These are phyloP conservation scores for Yamagishiella unicocca DNA, from an alignment of 139 green algal genomes.

Conservation along the genomic window DNA sequence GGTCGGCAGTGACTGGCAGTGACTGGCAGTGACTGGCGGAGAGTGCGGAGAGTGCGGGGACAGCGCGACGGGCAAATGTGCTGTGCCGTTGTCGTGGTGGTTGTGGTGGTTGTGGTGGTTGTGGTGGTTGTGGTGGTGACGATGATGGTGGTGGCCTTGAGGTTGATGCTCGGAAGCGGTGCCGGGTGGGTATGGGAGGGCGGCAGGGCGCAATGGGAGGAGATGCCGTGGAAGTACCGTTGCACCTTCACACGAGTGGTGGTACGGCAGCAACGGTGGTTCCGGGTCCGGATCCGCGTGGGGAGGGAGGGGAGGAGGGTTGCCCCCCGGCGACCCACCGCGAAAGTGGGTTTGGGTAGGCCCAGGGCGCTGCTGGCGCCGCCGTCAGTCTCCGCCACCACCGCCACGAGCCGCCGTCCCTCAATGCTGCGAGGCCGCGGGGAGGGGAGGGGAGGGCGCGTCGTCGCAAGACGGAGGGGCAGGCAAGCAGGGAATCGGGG, in stretches of 20 bases:
- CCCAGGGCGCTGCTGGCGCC: not conserved
- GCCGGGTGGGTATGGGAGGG: no score
- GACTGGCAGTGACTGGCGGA: no score
- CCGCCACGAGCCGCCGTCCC: not conserved
- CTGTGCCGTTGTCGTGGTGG: no score
- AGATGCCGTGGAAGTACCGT: no score
- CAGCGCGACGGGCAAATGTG: no score
- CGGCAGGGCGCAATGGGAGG: no score
- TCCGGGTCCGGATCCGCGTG: no score
- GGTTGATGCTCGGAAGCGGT: no score
- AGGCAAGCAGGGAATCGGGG: not conserved
- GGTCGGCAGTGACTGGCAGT: no score
- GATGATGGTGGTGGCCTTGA: no score
- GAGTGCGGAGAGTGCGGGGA: no score
- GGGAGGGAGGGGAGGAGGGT: not conserved
- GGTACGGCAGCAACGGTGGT: not conserved
- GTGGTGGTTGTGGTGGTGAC: not conserved
- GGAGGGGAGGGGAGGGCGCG: not conserved
- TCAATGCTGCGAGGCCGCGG: not conserved
- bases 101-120: no score
- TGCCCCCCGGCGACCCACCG: not conserved
- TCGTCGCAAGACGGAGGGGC: not conserved
- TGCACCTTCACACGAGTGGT: not conserved
- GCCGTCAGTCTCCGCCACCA: not conserved
- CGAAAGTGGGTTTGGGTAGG: slow-evolving; percentile 2